These are phyloP conservation scores for Lactarius evosmus DNA, from an alignment of 768 basidiomycete species.

Conservation along the genomic window DNA sequence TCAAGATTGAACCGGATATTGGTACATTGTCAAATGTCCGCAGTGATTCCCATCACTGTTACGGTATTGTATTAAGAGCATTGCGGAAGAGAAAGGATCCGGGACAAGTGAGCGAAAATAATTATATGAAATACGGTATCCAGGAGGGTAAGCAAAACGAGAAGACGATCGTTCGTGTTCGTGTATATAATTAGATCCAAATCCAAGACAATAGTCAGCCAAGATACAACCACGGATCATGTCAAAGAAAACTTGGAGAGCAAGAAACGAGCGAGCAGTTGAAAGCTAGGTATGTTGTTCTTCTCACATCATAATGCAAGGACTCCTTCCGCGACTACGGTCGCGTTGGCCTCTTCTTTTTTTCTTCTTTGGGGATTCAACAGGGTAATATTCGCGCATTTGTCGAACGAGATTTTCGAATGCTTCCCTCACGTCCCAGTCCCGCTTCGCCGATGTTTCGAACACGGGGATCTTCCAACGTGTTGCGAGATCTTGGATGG, in stretches of 20 bases:
- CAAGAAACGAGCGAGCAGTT: constrained; percentile 12
- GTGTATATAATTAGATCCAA: constrained; percentile 14
- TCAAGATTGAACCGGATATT: too few species aligned
- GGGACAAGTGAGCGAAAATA: constrained; percentile 5
- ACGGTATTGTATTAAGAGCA: constrained; percentile 7
- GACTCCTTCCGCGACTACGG: constrained; percentile 25
- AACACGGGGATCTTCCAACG: constrained; percentile 76
- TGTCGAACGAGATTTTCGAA: constrained; percentile 75
- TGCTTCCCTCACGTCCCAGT: constrained; percentile 76
- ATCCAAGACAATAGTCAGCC: constrained; percentile 6
- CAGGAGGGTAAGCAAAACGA: neutral
- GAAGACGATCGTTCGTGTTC: constrained; percentile 1
- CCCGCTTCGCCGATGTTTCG: constrained; percentile 84
- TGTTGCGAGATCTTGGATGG: constrained; percentile 60
- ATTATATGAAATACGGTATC: constrained; percentile 20
- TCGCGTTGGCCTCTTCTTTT: constrained; percentile 35
- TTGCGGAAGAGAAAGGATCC: neutral
- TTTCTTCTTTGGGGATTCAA: constrained; percentile 37
- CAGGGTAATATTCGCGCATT: constrained; percentile 66
- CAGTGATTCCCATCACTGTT: neutral
- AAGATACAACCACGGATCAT: constrained; percentile 10
- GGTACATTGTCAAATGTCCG: neutral
- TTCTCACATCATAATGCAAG: constrained; percentile 42
- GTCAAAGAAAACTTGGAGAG: constrained; percentile 1
- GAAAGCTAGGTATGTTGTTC: neutral